Evolutionary conservation across 2,329 filamentous ascomycete species (phyloP), one percentile per base, ranked within the genome.

Genomic region (Fusarium bulbicola): DNA sequence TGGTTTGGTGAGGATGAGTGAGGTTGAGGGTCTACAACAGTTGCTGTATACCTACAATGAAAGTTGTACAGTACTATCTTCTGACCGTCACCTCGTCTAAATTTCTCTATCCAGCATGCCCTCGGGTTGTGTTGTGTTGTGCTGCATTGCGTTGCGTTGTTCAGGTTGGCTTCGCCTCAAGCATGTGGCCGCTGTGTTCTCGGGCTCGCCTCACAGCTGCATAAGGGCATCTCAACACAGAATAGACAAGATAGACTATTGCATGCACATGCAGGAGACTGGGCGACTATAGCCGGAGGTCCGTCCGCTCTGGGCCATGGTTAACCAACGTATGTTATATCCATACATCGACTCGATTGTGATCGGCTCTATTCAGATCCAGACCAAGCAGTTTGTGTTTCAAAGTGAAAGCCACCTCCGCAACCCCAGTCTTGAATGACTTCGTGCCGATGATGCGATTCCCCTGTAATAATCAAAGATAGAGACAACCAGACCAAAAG

Each of bases 331-430:
- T 16, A 28, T 14, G 21, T 32, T 34, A 34, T n/a, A 42, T 46
- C 24, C 13, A 20, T 20, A 45, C 52, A 42, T 36, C 43, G 21
- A 50, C n/a, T 28, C 43, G 28, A 49, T 49, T 28, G 36, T 42
- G n/a, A n/a, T 68, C 39, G 18, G 36, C 21, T 50, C 50, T 49
- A 39, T 49, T 30, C 34, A 42, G 28, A 68, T 68, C 34, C 65
- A 69, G 52, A 59, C 32, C 65, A 58, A 30, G 21, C 47, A 46
- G 40, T 28, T 45, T 69, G 28, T 37, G 15, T 26, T 20, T n/a
- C 47, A 36, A 63, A 39, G 28, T 46, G 45, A 37, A 49, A 69
- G 66, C 65, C 59, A 45, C 46, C 32, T 42, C 37, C n/a, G 39
- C 18, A 66, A 45, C 24, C n/a, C 24, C 52, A 59, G 57, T 52